Evolutionary conservation across 257 asterid species (phyloP).

Genomic region (Prunella vulgaris): DNA sequence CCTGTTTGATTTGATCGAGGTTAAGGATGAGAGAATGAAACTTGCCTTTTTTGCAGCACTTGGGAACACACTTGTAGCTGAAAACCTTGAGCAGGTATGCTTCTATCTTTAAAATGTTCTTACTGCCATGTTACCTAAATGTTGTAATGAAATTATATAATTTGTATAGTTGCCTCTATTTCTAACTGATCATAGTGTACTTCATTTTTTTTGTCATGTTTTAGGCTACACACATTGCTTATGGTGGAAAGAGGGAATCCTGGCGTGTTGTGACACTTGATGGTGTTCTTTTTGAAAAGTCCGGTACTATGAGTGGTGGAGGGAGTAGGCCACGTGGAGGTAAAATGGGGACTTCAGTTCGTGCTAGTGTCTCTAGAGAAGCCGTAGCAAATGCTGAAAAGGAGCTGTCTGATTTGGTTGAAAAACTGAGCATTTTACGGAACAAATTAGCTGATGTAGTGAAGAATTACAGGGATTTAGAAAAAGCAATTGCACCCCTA

Average conservation of each 20-base stretch:
- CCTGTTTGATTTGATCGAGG: conserved; percentile 84
- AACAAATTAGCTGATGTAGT: conserved; percentile 54
- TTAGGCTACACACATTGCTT: conserved; percentile 89
- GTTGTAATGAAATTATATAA: not conserved
- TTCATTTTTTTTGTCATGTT: conserved; percentile 20
- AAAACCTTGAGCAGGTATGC: conserved; percentile 81
- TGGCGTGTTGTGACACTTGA: conserved; percentile 93
- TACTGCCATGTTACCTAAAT: not conserved
- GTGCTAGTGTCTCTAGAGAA: conserved; percentile 78
- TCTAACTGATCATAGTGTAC: not conserved
- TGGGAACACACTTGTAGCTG: conserved; percentile 74
- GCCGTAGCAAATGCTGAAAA: conserved; percentile 72
- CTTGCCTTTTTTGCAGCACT: conserved; percentile 84
- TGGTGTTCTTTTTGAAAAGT: conserved; percentile 88
- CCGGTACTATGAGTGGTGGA: conserved; percentile 99
- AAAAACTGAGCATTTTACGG: conserved; percentile 41
- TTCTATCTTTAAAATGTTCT: not conserved
- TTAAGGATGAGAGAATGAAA: conserved; percentile 85
- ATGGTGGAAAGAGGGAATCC: conserved; percentile 60
- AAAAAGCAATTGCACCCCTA: conserved; percentile 53
- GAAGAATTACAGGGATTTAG: conserved; percentile 53
- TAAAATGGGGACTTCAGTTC: conserved; percentile 87
- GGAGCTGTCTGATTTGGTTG: conserved; percentile 62
- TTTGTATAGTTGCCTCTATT: not conserved
- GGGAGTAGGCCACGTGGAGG: conserved; percentile 94